These are phyloP conservation scores for Emmonsiellopsis sp. DNA, from an alignment of 2,329 filamentous ascomycete genomes.

Conservation along the genomic window DNA sequence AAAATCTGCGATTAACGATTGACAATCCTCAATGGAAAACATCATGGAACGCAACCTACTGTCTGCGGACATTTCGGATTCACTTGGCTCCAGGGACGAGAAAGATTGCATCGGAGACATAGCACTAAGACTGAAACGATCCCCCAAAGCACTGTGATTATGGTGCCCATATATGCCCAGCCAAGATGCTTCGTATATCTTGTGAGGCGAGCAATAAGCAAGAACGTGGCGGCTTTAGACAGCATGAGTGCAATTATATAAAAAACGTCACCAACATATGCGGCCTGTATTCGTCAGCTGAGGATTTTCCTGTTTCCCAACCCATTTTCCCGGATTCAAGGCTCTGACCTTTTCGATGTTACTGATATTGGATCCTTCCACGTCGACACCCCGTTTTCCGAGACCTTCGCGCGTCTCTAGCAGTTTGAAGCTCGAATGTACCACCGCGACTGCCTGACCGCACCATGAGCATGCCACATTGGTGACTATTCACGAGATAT, in stretches of 20 bases:
- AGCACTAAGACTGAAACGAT: constrained; percentile 9
- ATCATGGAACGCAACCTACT: constrained; percentile 1
- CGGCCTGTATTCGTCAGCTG: constrained; percentile 4
- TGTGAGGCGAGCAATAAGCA: constrained; percentile 11
- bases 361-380: constrained; percentile 1
- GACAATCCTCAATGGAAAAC: background rate
- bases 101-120: constrained; percentile 8
- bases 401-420: constrained; percentile 9
- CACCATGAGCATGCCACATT: background rate
- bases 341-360: constrained; percentile 7
- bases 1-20: background rate
- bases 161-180: constrained; percentile 5
- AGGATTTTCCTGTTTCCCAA: background rate
- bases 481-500: background rate
- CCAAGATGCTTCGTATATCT: constrained; percentile 7
- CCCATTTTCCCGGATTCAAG: background rate
- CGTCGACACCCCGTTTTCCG: constrained; percentile 5
- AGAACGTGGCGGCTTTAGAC: constrained; percentile 8
- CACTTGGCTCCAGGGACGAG: constrained; percentile 7
- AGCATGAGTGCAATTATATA: constrained; percentile 10
- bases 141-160: constrained; percentile 2
- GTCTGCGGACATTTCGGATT: constrained; percentile 7
- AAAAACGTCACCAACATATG: constrained; percentile 10
- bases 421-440: constrained; percentile 11
- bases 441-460: constrained; percentile 7